Percentiles rank a stretch among this genome's conserved stretches.
These are phyloP conservation scores for bread wheat (Triticum aestivum) DNA, from an alignment of 176 grass and related monocot genomes.

Conservation along the genomic window DNA sequence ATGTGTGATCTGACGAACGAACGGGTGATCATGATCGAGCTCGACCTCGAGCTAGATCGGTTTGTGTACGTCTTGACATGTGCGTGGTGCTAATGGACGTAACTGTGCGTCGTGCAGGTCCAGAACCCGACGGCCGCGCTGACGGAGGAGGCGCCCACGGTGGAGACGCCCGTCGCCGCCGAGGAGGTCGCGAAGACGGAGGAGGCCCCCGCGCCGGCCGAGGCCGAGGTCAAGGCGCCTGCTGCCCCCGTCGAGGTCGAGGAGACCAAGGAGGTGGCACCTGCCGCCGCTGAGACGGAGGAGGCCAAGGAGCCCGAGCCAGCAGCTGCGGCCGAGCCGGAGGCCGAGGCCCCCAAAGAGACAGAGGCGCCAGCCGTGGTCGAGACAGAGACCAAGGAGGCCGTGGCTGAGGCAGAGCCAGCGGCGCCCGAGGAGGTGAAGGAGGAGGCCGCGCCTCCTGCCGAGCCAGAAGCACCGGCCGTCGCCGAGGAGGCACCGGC, in stretches of 20 bases:
- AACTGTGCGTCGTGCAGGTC: conserved; percentile 42
- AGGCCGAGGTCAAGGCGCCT: neutral
- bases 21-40: neutral
- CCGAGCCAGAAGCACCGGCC: neutral
- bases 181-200: conserved; percentile 43
- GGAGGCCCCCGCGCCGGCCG: conserved; percentile 32
- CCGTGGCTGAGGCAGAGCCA: neutral
- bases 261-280: neutral
- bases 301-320: conserved; percentile 21
- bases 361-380: neutral
- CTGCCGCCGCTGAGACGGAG: neutral
- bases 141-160: conserved; percentile 40
- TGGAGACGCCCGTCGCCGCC: conserved; percentile 2
- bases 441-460: neutral
- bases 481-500: neutral
- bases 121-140: conserved; percentile 49
- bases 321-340: neutral
- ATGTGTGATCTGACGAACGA: neutral
- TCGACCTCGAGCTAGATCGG: neutral
- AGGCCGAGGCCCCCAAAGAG: conserved; percentile 22
- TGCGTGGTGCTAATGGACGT: neutral
- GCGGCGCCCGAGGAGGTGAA: neutral
- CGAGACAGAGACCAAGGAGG: conserved; percentile 37
- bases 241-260: conserved; percentile 6
- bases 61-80: neutral